phyloP scores from a whole-genome alignment of 2,329 filamentous ascomycete species.

The Colletotrichum shisoi region DNA sequence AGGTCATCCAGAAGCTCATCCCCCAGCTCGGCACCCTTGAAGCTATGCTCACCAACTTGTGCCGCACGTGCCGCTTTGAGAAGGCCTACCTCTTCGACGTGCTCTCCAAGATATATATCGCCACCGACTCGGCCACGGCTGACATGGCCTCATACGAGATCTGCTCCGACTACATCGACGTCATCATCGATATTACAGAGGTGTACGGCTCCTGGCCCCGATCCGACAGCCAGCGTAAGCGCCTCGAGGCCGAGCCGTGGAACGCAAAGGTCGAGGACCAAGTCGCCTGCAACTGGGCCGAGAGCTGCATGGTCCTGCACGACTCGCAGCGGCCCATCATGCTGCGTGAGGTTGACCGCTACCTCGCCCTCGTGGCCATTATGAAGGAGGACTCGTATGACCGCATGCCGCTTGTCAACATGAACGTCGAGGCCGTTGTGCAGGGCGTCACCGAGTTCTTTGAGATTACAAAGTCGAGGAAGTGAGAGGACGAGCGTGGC shows the following conservation, averaged over 20 bases:
- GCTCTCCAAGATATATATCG: slow-evolving; percentile 97
- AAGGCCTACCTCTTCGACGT: slow-evolving; percentile 99
- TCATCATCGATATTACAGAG: slow-evolving; percentile 95
- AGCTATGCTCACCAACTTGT: slow-evolving; percentile 90
- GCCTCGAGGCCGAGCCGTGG: slow-evolving; percentile 68
- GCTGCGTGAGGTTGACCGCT: slow-evolving; percentile 74
- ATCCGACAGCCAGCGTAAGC: slow-evolving; percentile 61
- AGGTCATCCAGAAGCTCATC: slow-evolving; percentile 97
- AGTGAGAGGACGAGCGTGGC: slow-evolving; percentile 41
- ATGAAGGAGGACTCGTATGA: slow-evolving; percentile 87
- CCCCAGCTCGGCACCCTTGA: slow-evolving; percentile 92
- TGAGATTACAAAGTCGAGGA: slow-evolving; percentile 69
- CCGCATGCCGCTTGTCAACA: slow-evolving; percentile 83
- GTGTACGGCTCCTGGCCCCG: slow-evolving; percentile 83
- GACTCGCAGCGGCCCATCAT: slow-evolving; percentile 71
- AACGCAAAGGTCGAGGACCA: slow-evolving; percentile 70
- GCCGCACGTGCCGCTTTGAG: slow-evolving; percentile 92
- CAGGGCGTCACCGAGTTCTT: slow-evolving; percentile 82
- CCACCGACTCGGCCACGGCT: slow-evolving; percentile 89
- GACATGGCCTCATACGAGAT: slow-evolving; percentile 98
- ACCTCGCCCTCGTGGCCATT: slow-evolving; percentile 82
- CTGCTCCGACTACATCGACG: slow-evolving; percentile 97
- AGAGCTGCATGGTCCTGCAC: slow-evolving; percentile 73
- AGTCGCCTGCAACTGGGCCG: slow-evolving; percentile 70
- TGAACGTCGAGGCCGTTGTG: slow-evolving; percentile 85